Conservation (phyloP, 306 rosid species). For the Cucumis sativus region Cucumber_9930_V3 NC_026661.2:1255001-1255500, state of each 20-base stretch:
- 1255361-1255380: background rate
- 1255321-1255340: background rate
- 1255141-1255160: conserved; percentile 78
- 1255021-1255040: conserved; percentile 75
- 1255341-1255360: background rate
- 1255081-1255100: conserved; percentile 80
- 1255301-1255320: background rate
- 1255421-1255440: background rate
- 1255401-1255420: background rate
- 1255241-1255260: conserved; percentile 76
- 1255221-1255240: conserved; percentile 84
- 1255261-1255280: conserved; percentile 83
- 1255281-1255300: conserved; percentile 26
- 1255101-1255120: conserved; percentile 68
- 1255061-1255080: conserved; percentile 80
- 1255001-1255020: conserved; percentile 40
- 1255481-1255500: background rate
- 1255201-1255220: conserved; percentile 81
- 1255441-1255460: background rate
- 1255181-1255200: conserved; percentile 75
- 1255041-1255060: conserved; percentile 56
- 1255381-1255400: background rate
- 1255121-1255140: conserved; percentile 90
- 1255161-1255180: conserved; percentile 84
- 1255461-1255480: background rate